Base-by-base conservation (phyloP, 2,329 filamentous ascomycete species). In the Sarocladium brachiariae region DNA sequence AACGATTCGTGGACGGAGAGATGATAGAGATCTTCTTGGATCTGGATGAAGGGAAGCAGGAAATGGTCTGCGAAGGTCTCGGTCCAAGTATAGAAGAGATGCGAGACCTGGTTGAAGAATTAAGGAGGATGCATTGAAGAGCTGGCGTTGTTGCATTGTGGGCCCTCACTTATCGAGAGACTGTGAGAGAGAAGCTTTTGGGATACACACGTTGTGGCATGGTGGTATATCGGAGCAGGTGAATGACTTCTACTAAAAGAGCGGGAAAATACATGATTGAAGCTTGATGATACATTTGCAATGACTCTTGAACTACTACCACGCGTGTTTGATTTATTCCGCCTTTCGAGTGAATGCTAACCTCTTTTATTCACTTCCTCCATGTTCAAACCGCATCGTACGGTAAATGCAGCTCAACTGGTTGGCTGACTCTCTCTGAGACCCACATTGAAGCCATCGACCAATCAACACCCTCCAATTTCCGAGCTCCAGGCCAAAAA, bases 1-100 rank as follows among this genome's bases (percentile, higher is more conserved):
- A 82, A 61, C 78, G 92, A 1, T 97, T 97, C 60, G 80, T 99
- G 11, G 93, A 99, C 61, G 93, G 92, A 0, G 92, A 96, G 64
- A 73, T 97, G 59, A 75, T 99, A 11, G 92, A 97, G 69, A 70
- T 81, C 49, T 96, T 96, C 62, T 66, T 97, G 57, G 84, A 90
- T 55, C 71, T 87, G 55, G 74, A 78, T 41, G 81, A 84, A 51
- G 71, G 72, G 33, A 69, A 69, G 35, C 81, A 84, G 66, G 71
- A 69, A 57, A 64, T 69, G 50, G 71, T 78, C 47, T 81, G 71
- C 52, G 64, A 73, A 64, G 82, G 72, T 46, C 74, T 76, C 56
- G 85, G 72, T 50, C 83, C 71, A 55, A 79, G 72, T 72, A 66
- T 88, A 55, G 76, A 84, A 65, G 63, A 81, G 71, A 77, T 86